Evolutionary conservation across 2,329 filamentous ascomycete genomes (phyloP), one percentile per base, ranked within the genome.

Genomic region (Gnomoniopsis sp.): DNA sequence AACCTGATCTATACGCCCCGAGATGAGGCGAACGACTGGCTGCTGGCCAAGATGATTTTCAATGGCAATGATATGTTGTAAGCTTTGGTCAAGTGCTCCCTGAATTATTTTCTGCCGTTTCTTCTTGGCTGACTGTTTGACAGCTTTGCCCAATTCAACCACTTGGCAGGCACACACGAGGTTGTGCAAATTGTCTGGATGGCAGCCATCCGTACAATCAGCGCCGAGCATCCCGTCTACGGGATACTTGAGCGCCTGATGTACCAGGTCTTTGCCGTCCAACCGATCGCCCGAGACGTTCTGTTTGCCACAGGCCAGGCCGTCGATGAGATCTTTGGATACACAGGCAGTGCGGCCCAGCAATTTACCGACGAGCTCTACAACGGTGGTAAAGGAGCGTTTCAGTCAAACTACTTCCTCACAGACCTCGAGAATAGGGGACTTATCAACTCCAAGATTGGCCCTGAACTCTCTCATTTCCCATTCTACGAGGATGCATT

Each of bases 21-120:
- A 1, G 79, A 82, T 58, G 53, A 62, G 0, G 23, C 65, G 3
- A 71, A 73, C n/a, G 78, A 82, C 65, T 82, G 79, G 79, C 65
- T 79, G 6, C 65, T 82, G 4, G 79, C 79, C 6, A 81, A 82
- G 68, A 75, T 80, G 47, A 71, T 78, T 63, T 79, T 78, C 64
- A 79, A 79, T 52, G 66, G 70, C 26, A 79, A 81, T 53, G 77
- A 81, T 62, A 69, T 80, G 38, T 80, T 75, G 44, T 47, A 23
- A 47, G 44, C 23, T 3, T 3, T 19, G 41, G 17, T 4, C n/a
- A 19, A 6, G 2, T 19, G 17, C 19, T n/a, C 11, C 3, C 8
- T 11, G 10, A 19, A 4, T 4, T 30, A 4, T 30, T 4, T 30
- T 30, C 26, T 44, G 4, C 17, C 10, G 10, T 19, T 10, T 17